phyloP scores from a whole-genome alignment of 129 eudicot species.

The Helianthus tuberosus region DNA sequence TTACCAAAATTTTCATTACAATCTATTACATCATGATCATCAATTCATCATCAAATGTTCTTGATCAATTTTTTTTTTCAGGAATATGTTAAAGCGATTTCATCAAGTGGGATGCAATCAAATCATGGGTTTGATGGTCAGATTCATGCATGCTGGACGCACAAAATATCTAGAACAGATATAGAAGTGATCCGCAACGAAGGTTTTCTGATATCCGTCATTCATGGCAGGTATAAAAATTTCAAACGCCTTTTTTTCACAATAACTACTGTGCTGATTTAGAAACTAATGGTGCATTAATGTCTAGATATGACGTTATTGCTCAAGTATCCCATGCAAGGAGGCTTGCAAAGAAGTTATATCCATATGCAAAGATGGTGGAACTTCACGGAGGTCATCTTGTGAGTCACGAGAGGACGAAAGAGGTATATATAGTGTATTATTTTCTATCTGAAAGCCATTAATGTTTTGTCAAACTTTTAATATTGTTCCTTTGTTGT shows the following conservation, averaged over 20 bases:
- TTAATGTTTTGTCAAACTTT: background rate
- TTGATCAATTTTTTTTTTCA: conserved; percentile 40
- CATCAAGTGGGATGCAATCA: conserved; percentile 90
- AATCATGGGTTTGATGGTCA: conserved; percentile 93
- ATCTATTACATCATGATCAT: background rate
- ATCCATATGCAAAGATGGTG: conserved; percentile 79
- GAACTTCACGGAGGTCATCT: conserved; percentile 98
- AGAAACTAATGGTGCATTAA: conserved; percentile 14
- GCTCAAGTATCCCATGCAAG: conserved; percentile 91
- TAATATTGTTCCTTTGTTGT: too few species aligned
- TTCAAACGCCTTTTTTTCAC: background rate
- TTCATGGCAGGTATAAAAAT: conserved; percentile 85
- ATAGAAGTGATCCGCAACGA: conserved; percentile 63
- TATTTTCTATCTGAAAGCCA: background rate
- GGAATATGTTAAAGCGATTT: conserved; percentile 92
- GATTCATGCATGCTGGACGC: conserved; percentile 94
- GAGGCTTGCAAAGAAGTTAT: conserved; percentile 74
- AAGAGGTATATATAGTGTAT: conserved; percentile 62
- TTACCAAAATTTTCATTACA: conserved; percentile 6
- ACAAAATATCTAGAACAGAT: conserved; percentile 62
- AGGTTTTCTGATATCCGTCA: conserved; percentile 74
- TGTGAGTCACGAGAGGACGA: conserved; percentile 93
- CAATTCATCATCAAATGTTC: background rate
- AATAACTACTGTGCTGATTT: background rate
- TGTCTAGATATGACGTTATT: conserved; percentile 73